phyloP scores from a whole-genome alignment of 805 yeast species.

The Sungouiella thailandica region DNA sequence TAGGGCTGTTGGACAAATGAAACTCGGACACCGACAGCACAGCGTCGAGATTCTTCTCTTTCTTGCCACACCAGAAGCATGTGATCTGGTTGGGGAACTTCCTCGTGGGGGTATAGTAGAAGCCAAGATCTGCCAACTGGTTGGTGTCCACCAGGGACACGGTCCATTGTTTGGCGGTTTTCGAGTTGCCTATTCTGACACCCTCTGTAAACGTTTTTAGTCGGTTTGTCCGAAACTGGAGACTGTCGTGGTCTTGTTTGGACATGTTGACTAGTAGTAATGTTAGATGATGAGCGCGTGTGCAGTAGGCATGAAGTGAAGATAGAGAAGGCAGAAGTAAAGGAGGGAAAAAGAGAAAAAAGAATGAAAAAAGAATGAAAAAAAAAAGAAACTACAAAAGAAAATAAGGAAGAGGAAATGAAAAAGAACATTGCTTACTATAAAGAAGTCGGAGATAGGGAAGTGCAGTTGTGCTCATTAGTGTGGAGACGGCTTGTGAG shows the following conservation, averaged over 20 bases:
- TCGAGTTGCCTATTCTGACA: slow-evolving; percentile 16
- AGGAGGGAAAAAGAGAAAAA: not conserved
- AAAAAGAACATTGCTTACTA: too few relatives aligned
- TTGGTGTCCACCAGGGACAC: slow-evolving; percentile 16
- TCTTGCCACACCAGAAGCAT: slow-evolving; percentile 52
- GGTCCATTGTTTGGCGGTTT: slow-evolving; percentile 22
- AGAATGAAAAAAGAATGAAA: too few relatives aligned
- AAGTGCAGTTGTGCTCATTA: too few relatives aligned
- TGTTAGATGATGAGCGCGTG: not conserved
- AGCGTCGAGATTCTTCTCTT: slow-evolving; percentile 20
- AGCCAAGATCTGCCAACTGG: slow-evolving; percentile 52
- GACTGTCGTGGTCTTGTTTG: slow-evolving; percentile 3
- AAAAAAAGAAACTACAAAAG: too few relatives aligned
- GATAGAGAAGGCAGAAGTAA: not conserved
- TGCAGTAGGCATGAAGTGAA: not conserved
- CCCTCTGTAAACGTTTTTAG: slow-evolving; percentile 19
- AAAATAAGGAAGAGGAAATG: too few relatives aligned
- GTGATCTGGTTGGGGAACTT: slow-evolving; percentile 45
- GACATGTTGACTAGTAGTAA: slow-evolving; percentile 3
- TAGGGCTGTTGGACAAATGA: slow-evolving; percentile 17
- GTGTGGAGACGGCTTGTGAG: too few relatives aligned
- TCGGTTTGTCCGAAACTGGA: slow-evolving; percentile 21
- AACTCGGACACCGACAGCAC: slow-evolving; percentile 13
- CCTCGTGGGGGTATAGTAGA: slow-evolving; percentile 51
- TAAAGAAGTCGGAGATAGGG: too few relatives aligned